These are phyloP conservation scores for Penicillium coprophilum DNA, from an alignment of 495 filamentous ascomycete species.

Conservation along the genomic window DNA sequence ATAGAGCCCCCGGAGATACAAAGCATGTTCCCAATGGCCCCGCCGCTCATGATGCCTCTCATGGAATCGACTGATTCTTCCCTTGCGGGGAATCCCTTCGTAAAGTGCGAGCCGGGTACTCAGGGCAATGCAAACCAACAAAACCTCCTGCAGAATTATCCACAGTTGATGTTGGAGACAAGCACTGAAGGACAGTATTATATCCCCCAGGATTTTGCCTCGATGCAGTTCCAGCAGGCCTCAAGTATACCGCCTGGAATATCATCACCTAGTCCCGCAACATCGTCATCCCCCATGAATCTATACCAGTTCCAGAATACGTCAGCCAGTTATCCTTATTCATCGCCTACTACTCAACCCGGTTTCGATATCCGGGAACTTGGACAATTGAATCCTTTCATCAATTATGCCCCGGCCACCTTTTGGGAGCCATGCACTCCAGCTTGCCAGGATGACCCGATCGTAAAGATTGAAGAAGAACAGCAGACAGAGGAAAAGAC, in stretches of 20 bases:
- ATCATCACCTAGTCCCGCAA: background rate
- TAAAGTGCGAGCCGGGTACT: constrained; percentile 15
- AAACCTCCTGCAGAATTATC: background rate
- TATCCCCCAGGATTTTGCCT: constrained; percentile 5
- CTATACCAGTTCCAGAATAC: background rate
- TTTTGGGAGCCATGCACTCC: background rate
- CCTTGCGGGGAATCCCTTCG: constrained; percentile 5
- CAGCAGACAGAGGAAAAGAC: background rate
- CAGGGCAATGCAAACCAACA: background rate
- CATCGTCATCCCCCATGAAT: background rate
- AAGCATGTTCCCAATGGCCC: background rate
- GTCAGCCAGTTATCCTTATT: background rate
- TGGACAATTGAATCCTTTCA: background rate
- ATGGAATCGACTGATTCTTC: constrained; percentile 1
- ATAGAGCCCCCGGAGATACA: constrained; percentile 6
- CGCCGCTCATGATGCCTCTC: background rate
- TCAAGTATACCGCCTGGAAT: background rate
- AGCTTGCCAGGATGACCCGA: background rate
- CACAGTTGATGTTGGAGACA: background rate
- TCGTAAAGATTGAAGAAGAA: background rate
- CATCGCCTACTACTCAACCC: background rate
- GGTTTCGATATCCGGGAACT: background rate
- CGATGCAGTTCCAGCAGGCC: constrained; percentile 1
- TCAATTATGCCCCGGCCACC: background rate
- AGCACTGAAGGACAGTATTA: background rate